Conservation (phyloP, 768 basidiomycete species). For the Termitomyces bulborhizus region DNA sequence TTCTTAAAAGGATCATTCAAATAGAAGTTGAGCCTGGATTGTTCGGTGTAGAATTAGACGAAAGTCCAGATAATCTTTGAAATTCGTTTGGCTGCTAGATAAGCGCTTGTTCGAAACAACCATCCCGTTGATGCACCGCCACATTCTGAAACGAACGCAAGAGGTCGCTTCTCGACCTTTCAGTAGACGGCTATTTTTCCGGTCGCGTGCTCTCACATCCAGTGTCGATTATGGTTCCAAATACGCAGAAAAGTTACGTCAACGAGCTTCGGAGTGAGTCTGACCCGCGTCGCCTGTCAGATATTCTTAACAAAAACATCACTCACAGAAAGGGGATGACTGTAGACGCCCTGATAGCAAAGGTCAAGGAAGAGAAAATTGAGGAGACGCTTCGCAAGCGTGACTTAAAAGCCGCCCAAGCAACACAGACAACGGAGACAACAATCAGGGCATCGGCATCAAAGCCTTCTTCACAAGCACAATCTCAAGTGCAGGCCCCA, state of each 20-base stretch:
- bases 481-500: conserved; percentile 4
- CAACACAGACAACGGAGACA: conserved; percentile 1
- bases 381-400: conserved; percentile 17
- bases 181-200: neutral
- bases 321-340: conserved; percentile 37
- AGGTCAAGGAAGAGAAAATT: conserved; percentile 26
- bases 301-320: conserved; percentile 3
- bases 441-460: conserved; percentile 6
- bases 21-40: neutral
- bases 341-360: conserved; percentile 29
- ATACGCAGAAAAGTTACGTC: conserved; percentile 66
- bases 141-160: conserved; percentile 4
- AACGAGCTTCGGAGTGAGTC: conserved; percentile 43
- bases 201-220: conserved; percentile 6
- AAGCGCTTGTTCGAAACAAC: neutral
- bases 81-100: neutral
- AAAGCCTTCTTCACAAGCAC: conserved; percentile 6
- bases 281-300: conserved; percentile 15
- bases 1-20: neutral
- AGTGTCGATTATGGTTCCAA: conserved; percentile 31
- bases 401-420: conserved; percentile 10
- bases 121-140: conserved; percentile 5
- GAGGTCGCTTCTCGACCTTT: conserved; percentile 1
- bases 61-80: neutral
- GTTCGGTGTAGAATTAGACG: no score